Percentiles rank a stretch among this genome's conserved stretches.
phyloP scores from a whole-genome alignment of 1,139 yeast genomes.

The Hyphopichia pseudoburtonii region DNA sequence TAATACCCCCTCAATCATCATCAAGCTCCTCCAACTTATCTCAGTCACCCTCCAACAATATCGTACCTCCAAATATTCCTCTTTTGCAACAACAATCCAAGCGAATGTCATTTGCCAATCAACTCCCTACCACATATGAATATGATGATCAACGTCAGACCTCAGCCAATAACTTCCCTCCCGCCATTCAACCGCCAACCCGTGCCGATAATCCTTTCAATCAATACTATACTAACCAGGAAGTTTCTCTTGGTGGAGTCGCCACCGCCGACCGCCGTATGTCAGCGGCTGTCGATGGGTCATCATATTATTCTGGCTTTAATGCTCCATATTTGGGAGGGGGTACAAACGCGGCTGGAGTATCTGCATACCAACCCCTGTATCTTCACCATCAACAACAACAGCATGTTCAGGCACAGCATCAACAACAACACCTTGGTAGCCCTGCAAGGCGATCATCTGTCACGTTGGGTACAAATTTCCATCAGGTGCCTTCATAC shows the following conservation, averaged over 20 bases:
- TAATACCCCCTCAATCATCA: conserved; percentile 5
- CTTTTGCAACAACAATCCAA: conserved; percentile 31
- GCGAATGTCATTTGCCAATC: conserved; percentile 44
- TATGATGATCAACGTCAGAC: conserved; percentile 23
- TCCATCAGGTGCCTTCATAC: conserved; percentile 3
- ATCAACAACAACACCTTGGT: conserved; percentile 5
- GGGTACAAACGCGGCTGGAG: not conserved
- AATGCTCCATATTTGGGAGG: not conserved
- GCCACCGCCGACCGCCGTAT: conserved; percentile 45
- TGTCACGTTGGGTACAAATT: conserved; percentile 3
- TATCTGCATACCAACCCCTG: conserved; percentile 3
- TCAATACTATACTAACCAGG: conserved; percentile 45
- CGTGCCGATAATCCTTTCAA: conserved; percentile 50
- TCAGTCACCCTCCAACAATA: conserved; percentile 32
- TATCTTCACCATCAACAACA: conserved; percentile 11
- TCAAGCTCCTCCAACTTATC: conserved; percentile 13
- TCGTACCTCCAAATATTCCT: conserved; percentile 16
- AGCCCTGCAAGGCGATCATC: conserved; percentile 4
- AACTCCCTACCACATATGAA: conserved; percentile 55
- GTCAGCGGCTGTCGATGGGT: conserved; percentile 43
- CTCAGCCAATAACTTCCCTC: conserved; percentile 18
- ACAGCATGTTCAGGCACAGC: conserved; percentile 1
- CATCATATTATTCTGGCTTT: conserved; percentile 10
- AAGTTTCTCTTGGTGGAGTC: conserved; percentile 27
- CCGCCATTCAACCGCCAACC: conserved; percentile 45